Percentiles rank a stretch among this genome's conserved stretches.
Evolutionary conservation across 768 basidiomycete genomes (phyloP).

Genomic region (Termitomyces sp.): DNA sequence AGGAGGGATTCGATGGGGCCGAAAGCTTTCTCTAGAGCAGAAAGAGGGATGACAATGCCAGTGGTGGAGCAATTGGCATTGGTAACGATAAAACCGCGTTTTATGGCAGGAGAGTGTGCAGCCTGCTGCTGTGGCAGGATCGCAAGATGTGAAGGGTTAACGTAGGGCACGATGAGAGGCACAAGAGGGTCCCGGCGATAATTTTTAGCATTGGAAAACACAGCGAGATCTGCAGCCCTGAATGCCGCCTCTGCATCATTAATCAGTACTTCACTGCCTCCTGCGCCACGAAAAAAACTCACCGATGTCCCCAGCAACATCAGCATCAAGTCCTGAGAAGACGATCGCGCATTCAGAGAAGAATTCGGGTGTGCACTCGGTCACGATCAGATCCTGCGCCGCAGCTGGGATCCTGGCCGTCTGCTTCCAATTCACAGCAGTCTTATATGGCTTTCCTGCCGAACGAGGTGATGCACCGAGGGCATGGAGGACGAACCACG

Average conservation of each 20-base stretch:
- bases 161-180: conserved; percentile 94
- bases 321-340: conserved; percentile 95
- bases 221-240: conserved; percentile 79
- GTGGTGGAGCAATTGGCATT: conserved; percentile 99
- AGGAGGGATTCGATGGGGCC: conserved; percentile 91
- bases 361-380: conserved; percentile 71
- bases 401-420: conserved; percentile 62
- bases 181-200: conserved; percentile 89
- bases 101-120: conserved; percentile 61
- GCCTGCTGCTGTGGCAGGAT: conserved; percentile 83
- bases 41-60: conserved; percentile 86
- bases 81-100: conserved; percentile 91
- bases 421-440: conserved; percentile 89
- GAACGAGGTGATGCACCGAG: conserved; percentile 89
- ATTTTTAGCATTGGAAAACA: conserved; percentile 98
- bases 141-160: conserved; percentile 82
- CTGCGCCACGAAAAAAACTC: conserved; percentile 12
- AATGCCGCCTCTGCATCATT: conserved; percentile 70
- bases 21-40: conserved; percentile 84
- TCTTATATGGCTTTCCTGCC: conserved; percentile 75
- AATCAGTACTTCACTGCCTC: conserved; percentile 1
- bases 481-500: conserved; percentile 84
- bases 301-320: conserved; percentile 96
- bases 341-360: conserved; percentile 83
- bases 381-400: conserved; percentile 62